Percentiles rank a stretch among this genome's conserved stretches.
These are phyloP conservation scores for Suillus paluster DNA, from an alignment of 768 basidiomycete species.

Conservation along the genomic window DNA sequence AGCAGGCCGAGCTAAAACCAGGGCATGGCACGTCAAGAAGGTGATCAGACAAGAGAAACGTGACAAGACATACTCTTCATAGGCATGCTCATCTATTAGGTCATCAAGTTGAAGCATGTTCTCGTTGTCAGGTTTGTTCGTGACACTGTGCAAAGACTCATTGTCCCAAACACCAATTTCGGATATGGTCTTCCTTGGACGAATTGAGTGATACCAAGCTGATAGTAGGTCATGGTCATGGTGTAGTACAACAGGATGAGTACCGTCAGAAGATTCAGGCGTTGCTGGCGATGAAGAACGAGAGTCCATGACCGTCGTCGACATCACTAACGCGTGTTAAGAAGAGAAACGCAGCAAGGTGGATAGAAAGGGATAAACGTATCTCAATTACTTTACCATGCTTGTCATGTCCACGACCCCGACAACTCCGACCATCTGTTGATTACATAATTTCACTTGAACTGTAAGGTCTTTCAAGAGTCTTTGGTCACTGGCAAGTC, in stretches of 20 bases:
- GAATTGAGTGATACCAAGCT: slow-evolving; percentile 61
- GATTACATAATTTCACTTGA: slow-evolving; percentile 27
- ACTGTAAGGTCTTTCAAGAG: neutral
- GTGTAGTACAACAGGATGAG: slow-evolving; percentile 54
- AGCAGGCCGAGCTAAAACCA: slow-evolving; percentile 23
- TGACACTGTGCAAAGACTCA: slow-evolving; percentile 42
- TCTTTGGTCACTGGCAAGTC: no score
- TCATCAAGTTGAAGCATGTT: slow-evolving; percentile 73
- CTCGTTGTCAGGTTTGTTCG: slow-evolving; percentile 53
- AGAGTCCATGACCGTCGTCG: slow-evolving; percentile 63
- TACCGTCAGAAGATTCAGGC: slow-evolving; percentile 63
- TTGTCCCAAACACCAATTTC: slow-evolving; percentile 48
- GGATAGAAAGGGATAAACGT: slow-evolving; percentile 9
- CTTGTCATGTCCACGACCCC: slow-evolving; percentile 20
- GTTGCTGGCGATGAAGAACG: slow-evolving; percentile 77
- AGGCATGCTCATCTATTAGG: slow-evolving; percentile 72
- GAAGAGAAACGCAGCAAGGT: slow-evolving; percentile 9
- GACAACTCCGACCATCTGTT: slow-evolving; percentile 8
- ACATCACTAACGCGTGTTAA: slow-evolving; percentile 45
- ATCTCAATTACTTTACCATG: neutral
- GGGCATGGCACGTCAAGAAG: slow-evolving; percentile 11
- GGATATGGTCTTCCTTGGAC: slow-evolving; percentile 45
- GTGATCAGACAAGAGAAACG: slow-evolving; percentile 13
- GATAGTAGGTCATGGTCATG: slow-evolving; percentile 51
- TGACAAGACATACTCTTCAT: slow-evolving; percentile 64